These are phyloP conservation scores for Penicillium sumatraense DNA, from an alignment of 2,329 filamentous ascomycete species.

Conservation along the genomic window DNA sequence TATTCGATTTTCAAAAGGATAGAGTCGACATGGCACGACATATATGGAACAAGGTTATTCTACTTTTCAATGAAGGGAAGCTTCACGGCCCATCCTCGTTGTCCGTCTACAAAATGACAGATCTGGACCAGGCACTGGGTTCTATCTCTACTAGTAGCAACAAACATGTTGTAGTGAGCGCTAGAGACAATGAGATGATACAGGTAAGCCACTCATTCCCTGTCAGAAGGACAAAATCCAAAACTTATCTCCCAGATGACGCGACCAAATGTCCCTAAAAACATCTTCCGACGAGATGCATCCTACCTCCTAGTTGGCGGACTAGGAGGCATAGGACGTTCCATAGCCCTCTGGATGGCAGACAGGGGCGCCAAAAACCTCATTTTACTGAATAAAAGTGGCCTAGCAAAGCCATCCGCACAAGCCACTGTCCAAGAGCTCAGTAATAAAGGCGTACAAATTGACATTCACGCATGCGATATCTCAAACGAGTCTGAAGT, in stretches of 20 bases:
- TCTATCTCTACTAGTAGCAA: background rate
- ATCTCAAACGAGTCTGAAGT: slow-evolving; percentile 38
- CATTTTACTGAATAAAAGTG: slow-evolving; percentile 57
- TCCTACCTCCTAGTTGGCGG: slow-evolving; percentile 35
- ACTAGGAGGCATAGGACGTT: slow-evolving; percentile 33
- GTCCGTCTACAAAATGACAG: slow-evolving; percentile 12
- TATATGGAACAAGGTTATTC: slow-evolving; percentile 16
- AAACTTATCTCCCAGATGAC: background rate
- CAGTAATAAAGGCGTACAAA: slow-evolving; percentile 19
- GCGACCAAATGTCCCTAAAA: slow-evolving; percentile 29
- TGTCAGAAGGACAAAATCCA: background rate
- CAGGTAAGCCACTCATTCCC: background rate
- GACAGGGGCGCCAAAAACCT: slow-evolving; percentile 56
- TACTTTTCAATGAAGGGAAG: slow-evolving; percentile 16
- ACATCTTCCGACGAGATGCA: slow-evolving; percentile 35
- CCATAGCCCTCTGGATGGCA: slow-evolving; percentile 47
- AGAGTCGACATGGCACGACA: slow-evolving; percentile 4
- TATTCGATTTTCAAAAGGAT: slow-evolving; percentile 14
- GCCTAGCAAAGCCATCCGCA: slow-evolving; percentile 18
- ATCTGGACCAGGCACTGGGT: slow-evolving; percentile 12
- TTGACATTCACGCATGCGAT: slow-evolving; percentile 35
- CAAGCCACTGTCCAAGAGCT: slow-evolving; percentile 23
- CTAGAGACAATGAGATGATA: background rate
- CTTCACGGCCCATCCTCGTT: slow-evolving; percentile 10
- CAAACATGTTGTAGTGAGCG: background rate